Evolutionary conservation across 208 protist genomes (phyloP).

Genomic region (Phytomonas francai): DNA sequence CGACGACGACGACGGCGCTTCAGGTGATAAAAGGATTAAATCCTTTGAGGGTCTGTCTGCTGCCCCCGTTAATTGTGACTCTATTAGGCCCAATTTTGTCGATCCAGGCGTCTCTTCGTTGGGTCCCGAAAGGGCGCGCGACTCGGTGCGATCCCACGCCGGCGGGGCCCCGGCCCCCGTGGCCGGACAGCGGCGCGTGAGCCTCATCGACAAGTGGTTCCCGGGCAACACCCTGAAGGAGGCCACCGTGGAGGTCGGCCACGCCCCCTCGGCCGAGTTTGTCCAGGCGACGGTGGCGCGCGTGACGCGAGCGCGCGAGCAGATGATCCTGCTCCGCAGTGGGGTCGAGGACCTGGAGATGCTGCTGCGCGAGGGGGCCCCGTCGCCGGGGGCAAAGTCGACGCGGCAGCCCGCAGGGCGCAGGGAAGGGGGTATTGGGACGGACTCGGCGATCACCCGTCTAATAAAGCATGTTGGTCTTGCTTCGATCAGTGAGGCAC

Average conservation of each 20-base stretch:
- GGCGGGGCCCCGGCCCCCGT: constrained; percentile 6
- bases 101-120: too few relatives aligned
- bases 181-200: constrained; percentile 16
- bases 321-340: constrained; percentile 41
- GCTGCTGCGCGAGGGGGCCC: constrained; percentile 15
- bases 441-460: constrained; percentile 1
- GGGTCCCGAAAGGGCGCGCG: neutral
- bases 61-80: too few relatives aligned
- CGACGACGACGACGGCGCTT: neutral
- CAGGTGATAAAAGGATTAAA: neutral
- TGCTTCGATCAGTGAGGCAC: constrained; percentile 9
- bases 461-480: constrained; percentile 9
- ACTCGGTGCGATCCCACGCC: neutral
- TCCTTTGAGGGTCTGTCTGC: neutral
- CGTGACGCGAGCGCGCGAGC: constrained; percentile 48
- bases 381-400: too few relatives aligned
- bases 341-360: constrained; percentile 55
- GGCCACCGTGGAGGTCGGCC: constrained; percentile 38
- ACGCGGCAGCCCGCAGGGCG: too few relatives aligned
- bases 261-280: constrained; percentile 30
- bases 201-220: constrained; percentile 72
- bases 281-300: constrained; percentile 38
- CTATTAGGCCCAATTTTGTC: too few relatives aligned
- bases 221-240: constrained; percentile 56
- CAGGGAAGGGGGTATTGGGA: too few relatives aligned